Evolutionary conservation across 331 rosid species (phyloP).

Genomic region (Telfairia occidentalis): DNA sequence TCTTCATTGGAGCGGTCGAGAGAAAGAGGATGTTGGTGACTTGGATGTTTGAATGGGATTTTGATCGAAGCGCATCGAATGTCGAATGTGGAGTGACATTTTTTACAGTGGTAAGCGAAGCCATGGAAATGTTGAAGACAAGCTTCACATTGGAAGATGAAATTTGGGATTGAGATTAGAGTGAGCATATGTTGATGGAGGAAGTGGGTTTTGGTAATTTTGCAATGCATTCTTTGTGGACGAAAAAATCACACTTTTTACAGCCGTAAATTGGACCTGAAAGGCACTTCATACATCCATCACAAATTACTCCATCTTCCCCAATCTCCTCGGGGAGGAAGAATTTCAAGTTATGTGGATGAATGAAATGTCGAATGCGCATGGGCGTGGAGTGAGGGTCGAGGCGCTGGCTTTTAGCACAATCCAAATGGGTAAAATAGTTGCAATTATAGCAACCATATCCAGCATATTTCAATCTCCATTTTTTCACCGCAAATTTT

Average conservation of each 20-base stretch:
- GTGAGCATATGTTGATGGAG: neutral
- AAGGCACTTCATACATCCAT: neutral
- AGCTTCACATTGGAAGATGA: neutral
- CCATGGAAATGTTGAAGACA: neutral
- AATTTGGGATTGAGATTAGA: neutral
- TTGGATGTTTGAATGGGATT: neutral
- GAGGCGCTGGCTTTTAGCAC: neutral
- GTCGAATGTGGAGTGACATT: neutral
- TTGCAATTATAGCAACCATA: neutral
- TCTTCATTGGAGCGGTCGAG: neutral
- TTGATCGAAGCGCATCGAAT: neutral
- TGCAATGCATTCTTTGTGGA: neutral
- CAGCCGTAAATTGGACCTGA: neutral
- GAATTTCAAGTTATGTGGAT: neutral
- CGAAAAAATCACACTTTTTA: neutral
- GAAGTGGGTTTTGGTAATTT: neutral
- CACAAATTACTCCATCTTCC: neutral
- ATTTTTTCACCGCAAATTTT: neutral
- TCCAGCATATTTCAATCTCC: neutral
- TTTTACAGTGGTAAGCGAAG: neutral
- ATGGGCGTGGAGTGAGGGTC: neutral
- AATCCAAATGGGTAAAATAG: neutral
- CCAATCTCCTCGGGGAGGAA: neutral
- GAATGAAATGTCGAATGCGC: neutral
- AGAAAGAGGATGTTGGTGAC: neutral